Conservation (phyloP, 1,284 basidiomycete genomes). For the Cerioporus squamosus region DNA sequence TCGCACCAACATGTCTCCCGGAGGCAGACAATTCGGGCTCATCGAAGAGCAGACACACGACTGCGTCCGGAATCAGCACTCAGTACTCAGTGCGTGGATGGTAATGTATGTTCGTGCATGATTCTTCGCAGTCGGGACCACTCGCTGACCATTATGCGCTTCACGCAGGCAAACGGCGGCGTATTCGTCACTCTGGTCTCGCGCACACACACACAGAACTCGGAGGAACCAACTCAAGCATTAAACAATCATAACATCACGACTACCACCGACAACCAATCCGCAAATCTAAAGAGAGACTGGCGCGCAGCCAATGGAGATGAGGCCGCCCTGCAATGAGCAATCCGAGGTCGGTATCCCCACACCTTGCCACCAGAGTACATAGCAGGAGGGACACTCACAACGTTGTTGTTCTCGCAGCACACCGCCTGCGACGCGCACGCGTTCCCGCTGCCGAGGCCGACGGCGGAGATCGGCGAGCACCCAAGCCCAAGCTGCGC, state of each 20-base stretch:
- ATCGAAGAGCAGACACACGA: too few relatives aligned
- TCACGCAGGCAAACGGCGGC: too few relatives aligned
- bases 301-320: slow-evolving; percentile 16
- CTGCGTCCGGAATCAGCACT: too few relatives aligned
- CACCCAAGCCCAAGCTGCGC: slow-evolving; percentile 16
- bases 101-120: too few relatives aligned
- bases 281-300: neutral
- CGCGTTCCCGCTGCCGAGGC: slow-evolving; percentile 7
- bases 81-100: too few relatives aligned
- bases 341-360: neutral
- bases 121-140: too few relatives aligned
- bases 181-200: too few relatives aligned
- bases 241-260: neutral
- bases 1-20: too few relatives aligned
- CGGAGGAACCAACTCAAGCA: neutral
- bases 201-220: neutral
- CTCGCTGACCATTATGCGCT: too few relatives aligned
- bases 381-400: slow-evolving; percentile 2
- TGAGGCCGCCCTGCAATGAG: neutral
- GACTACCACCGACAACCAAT: neutral
- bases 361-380: too few relatives aligned
- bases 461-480: slow-evolving; percentile 21
- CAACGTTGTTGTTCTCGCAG: slow-evolving; percentile 24
- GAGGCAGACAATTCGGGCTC: too few relatives aligned
- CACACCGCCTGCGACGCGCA: slow-evolving; percentile 20